Evolutionary conservation across 331 rosid species (phyloP).

Genomic region (Phaseolus coccineus): DNA sequence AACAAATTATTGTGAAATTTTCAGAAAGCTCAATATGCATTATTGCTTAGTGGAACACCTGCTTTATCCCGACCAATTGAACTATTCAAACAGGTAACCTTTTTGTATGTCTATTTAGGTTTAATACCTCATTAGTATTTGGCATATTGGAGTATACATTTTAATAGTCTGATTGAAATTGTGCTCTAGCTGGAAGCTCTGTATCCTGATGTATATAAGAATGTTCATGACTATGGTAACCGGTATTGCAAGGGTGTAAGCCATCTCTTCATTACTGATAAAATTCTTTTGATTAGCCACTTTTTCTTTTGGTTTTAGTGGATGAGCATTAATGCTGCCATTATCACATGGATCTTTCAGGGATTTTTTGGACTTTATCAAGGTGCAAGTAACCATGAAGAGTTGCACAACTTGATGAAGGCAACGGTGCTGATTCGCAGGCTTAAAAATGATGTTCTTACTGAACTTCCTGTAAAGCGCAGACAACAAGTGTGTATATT

Average conservation of each 20-base stretch:
- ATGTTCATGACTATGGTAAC: slow-evolving; percentile 87
- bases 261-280: slow-evolving; percentile 40
- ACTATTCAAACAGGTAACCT: slow-evolving; percentile 82
- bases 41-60: slow-evolving; percentile 97
- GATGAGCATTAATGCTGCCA: slow-evolving; percentile 20
- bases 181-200: slow-evolving; percentile 86
- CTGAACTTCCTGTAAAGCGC: slow-evolving; percentile 91
- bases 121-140: slow-evolving; percentile 20
- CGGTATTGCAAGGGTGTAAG: slow-evolving; percentile 99
- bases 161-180: slow-evolving; percentile 48
- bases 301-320: slow-evolving; percentile 39
- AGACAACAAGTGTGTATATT: slow-evolving; percentile 83
- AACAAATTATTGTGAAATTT: slow-evolving; percentile 25
- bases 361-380: slow-evolving; percentile 87
- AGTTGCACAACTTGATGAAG: slow-evolving; percentile 94
- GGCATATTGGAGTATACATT: slow-evolving; percentile 35
- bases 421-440: slow-evolving; percentile 93
- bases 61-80: slow-evolving; percentile 98
- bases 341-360: slow-evolving; percentile 51
- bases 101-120: slow-evolving; percentile 26
- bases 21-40: slow-evolving; percentile 90
- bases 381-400: slow-evolving; percentile 98
- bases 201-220: slow-evolving; percentile 87
- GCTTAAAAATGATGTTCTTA: slow-evolving; percentile 92
- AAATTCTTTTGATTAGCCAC: slow-evolving; percentile 29